These are phyloP conservation scores for Amyloporia xantha DNA, from an alignment of 768 basidiomycete species.

Conservation along the genomic window DNA sequence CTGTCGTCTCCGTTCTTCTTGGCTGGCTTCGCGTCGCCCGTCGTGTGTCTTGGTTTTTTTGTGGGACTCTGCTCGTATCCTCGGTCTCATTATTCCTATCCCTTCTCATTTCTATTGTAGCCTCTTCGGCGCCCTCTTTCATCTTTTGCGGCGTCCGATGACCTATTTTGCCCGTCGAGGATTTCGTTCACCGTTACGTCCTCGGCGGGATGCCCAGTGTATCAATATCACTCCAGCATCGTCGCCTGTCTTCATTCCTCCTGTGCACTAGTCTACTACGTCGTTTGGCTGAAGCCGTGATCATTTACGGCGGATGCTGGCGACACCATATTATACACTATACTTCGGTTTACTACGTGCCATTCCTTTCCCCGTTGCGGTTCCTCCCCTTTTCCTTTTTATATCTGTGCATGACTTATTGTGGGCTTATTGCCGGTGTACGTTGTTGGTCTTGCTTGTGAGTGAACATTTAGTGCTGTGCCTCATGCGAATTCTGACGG, in stretches of 20 bases:
- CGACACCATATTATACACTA: conserved; percentile 2
- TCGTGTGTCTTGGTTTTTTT: conserved; percentile 20
- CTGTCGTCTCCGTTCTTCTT: conserved; percentile 26
- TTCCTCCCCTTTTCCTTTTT: neutral
- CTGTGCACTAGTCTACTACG: conserved; percentile 15
- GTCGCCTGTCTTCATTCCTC: neutral
- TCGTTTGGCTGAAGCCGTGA: neutral
- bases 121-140: conserved; percentile 3
- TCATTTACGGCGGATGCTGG: neutral
- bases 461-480: neutral
- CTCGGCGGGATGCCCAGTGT: conserved; percentile 4
- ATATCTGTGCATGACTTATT: conserved; percentile 2
- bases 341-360: neutral
- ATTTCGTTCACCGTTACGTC: neutral
- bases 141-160: conserved; percentile 1
- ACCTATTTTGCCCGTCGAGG: conserved; percentile 2
- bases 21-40: conserved; percentile 18
- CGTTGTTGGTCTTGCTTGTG: conserved; percentile 16
- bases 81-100: conserved; percentile 1
- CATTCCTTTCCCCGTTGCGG: neutral
- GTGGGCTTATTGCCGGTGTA: conserved; percentile 11
- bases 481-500: neutral
- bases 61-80: conserved; percentile 17
- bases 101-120: conserved; percentile 5
- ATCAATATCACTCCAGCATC: conserved; percentile 1